phyloP scores from a whole-genome alignment of 148 eudicot species.

The Nepenthes mirabilis region DNA sequence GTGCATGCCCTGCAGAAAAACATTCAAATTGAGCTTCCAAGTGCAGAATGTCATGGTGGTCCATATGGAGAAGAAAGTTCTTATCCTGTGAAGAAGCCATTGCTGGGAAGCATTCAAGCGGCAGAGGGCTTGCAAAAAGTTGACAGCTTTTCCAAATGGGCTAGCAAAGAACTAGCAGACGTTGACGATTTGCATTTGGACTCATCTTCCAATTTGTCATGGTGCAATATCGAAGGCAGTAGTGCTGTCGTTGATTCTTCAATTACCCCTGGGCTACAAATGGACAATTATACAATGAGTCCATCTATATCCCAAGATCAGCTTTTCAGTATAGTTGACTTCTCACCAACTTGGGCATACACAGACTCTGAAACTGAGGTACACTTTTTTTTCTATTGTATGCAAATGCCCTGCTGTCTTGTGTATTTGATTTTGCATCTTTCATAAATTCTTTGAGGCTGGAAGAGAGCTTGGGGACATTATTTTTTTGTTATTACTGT shows the following conservation, averaged over 20 bases:
- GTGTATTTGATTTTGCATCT: not conserved
- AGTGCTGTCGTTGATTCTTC: conserved; percentile 36
- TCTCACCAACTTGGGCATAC: conserved; percentile 47
- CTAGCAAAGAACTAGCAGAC: conserved; percentile 46
- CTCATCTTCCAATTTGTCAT: conserved; percentile 36
- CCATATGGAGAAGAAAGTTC: conserved; percentile 6
- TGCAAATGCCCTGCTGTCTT: not conserved
- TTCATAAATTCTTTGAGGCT: not conserved
- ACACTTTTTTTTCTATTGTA: not conserved
- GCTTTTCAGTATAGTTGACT: conserved; percentile 50
- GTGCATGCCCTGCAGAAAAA: conserved; percentile 17
- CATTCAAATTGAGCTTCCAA: conserved; percentile 17
- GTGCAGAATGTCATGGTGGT: conserved; percentile 14
- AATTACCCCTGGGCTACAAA: conserved; percentile 13
- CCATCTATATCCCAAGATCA: conserved; percentile 63
- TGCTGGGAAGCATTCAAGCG: conserved; percentile 20
- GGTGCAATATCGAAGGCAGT: conserved; percentile 37
- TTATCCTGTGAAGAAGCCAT: conserved; percentile 19
- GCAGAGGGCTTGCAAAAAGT: conserved; percentile 50
- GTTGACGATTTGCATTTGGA: conserved; percentile 37
- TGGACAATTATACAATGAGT: conserved; percentile 38
- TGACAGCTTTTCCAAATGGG: conserved; percentile 61
- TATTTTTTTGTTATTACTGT: not conserved
- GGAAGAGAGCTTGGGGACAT: not conserved
- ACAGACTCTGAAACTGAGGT: conserved; percentile 40